Conservation (phyloP, 768 basidiomycete species). For the Crepidotus variabilis region DNA sequence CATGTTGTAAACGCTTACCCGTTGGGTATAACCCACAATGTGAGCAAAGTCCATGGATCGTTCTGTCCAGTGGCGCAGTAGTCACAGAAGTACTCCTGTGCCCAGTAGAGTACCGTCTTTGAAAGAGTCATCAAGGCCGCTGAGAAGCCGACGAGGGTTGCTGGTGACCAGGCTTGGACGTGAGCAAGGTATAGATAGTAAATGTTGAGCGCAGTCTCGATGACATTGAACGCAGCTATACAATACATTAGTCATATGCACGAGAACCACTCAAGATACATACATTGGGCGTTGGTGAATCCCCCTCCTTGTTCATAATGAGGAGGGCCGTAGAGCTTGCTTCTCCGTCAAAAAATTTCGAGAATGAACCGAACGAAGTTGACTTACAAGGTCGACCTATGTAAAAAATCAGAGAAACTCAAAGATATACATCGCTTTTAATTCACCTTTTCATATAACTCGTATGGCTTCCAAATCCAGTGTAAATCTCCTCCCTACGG, state of each 20-base stretch:
- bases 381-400: conserved; percentile 33
- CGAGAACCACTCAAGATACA: conserved; percentile 15
- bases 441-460: conserved; percentile 63
- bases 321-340: conserved; percentile 68
- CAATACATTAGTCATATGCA: neutral
- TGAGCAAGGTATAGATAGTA: conserved; percentile 76
- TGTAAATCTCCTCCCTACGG: conserved; percentile 76
- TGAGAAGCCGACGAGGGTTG: conserved; percentile 72
- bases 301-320: conserved; percentile 66
- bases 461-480: conserved; percentile 90
- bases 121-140: conserved; percentile 75
- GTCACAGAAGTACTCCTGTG: conserved; percentile 75
- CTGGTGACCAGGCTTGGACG: conserved; percentile 53
- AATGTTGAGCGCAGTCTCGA: conserved; percentile 76
- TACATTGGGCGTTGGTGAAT: conserved; percentile 85
- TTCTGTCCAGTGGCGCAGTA: conserved; percentile 80
- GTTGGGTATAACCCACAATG: conserved; percentile 75
- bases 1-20: conserved; percentile 44
- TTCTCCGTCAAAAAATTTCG: neutral
- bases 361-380: neutral
- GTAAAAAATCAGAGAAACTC: neutral
- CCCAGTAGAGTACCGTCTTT: conserved; percentile 83
- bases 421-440: no score
- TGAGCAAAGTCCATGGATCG: conserved; percentile 38
- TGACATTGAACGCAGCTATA: conserved; percentile 24